These are phyloP conservation scores for Pharnaceum exiguum DNA, from an alignment of 148 eudicot species.

Conservation along the genomic window DNA sequence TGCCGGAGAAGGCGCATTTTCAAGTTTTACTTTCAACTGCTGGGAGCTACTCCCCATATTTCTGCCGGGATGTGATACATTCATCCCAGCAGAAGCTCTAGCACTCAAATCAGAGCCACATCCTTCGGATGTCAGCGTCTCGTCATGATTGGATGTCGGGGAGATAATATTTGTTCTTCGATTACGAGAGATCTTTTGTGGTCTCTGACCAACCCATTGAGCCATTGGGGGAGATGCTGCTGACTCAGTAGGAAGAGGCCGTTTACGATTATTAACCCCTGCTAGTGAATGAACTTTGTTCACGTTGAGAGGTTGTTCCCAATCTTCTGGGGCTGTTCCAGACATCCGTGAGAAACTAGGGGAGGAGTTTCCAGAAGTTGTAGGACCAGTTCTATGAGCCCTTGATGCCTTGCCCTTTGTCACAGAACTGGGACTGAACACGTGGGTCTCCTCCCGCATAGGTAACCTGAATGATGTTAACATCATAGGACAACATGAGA, in stretches of 20 bases:
- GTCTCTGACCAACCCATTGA: conserved; percentile 91
- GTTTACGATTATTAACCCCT: conserved; percentile 62
- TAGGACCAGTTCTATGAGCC: conserved; percentile 55
- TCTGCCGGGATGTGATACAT: conserved; percentile 43
- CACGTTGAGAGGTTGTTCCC: conserved; percentile 53
- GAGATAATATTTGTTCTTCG: conserved; percentile 82
- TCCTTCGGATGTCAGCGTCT: conserved; percentile 55
- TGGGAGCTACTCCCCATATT: conserved; percentile 41
- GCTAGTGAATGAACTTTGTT: conserved; percentile 51
- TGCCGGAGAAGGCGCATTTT: conserved; percentile 59
- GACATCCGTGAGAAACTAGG: conserved; percentile 51
- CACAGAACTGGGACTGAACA: conserved; percentile 38
- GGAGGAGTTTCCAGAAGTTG: conserved; percentile 43
- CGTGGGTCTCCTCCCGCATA: conserved; percentile 57
- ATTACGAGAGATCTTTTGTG: conserved; percentile 81
- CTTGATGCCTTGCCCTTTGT: conserved; percentile 78
- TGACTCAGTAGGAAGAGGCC: conserved; percentile 57
- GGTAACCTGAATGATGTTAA: conserved; percentile 41
- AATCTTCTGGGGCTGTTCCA: conserved; percentile 58
- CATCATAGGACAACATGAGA: conserved; percentile 2
- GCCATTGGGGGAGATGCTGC: conserved; percentile 77
- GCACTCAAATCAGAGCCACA: conserved; percentile 58
- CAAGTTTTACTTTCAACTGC: conserved; percentile 51
- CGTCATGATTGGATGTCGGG: conserved; percentile 73
- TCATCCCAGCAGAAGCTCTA: conserved; percentile 39